Percentiles rank a stretch among this genome's conserved stretches.
These are phyloP conservation scores for Aegilops speltoides DNA, from an alignment of 176 grass and related monocot genomes.

Conservation along the genomic window DNA sequence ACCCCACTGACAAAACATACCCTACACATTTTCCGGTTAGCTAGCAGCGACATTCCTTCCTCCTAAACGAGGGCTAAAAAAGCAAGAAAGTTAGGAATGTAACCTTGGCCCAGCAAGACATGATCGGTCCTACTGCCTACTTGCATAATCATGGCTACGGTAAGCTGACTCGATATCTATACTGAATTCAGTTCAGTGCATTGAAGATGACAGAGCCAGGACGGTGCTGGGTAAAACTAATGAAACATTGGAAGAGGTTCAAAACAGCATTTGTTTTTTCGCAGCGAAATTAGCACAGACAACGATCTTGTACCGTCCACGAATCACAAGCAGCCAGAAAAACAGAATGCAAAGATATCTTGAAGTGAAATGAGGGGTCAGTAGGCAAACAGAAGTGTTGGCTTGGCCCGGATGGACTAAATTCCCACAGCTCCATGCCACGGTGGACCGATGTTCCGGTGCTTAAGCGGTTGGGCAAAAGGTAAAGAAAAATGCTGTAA, in stretches of 20 bases:
- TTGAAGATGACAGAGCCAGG: slow-evolving; percentile 1
- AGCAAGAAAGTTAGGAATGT: slow-evolving; percentile 36
- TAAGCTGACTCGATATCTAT: slow-evolving; percentile 7
- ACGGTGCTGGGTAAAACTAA: slow-evolving; percentile 9
- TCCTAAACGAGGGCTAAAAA: slow-evolving; percentile 22
- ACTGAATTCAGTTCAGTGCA: slow-evolving; percentile 25
- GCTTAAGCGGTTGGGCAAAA: not conserved
- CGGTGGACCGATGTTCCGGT: not conserved
- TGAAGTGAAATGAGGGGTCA: not conserved
- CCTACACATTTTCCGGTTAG: slow-evolving; percentile 32
- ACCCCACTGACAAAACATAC: slow-evolving; percentile 34
- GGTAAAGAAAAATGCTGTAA: not conserved
- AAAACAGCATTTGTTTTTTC: not conserved
- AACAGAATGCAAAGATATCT: not conserved
- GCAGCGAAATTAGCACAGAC: not conserved
- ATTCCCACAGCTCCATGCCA: not conserved
- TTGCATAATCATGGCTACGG: slow-evolving; percentile 32
- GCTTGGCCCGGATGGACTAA: not conserved
- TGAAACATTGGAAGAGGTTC: slow-evolving; percentile 1
- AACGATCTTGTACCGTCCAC: not conserved
- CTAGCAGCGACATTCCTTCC: slow-evolving; percentile 34
- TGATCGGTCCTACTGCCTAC: slow-evolving; percentile 32
- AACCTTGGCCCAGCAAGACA: slow-evolving; percentile 35
- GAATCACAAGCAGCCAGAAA: not conserved
- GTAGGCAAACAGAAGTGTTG: not conserved